Percentiles rank a stretch among this genome's conserved stretches.
These are phyloP conservation scores for Silene uniflora DNA, from an alignment of 148 eudicot species.

Conservation along the genomic window DNA sequence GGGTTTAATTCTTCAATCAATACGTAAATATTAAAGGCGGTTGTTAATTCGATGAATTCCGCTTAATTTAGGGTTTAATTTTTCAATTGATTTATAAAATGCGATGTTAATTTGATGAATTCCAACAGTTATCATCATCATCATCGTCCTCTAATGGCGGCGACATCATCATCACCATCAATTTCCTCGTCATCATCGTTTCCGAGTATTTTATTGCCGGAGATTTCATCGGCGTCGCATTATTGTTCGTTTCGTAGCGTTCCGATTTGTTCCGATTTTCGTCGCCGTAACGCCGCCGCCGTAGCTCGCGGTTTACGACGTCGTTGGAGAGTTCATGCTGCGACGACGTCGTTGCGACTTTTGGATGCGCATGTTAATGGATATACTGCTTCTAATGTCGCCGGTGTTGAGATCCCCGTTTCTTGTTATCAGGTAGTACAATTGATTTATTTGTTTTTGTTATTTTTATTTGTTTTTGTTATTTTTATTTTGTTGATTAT, in stretches of 20 bases:
- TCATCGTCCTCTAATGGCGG: background rate
- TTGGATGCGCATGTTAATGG: slow-evolving; percentile 38
- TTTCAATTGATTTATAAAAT: background rate
- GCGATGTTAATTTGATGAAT: background rate
- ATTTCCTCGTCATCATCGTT: background rate
- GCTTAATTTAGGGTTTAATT: background rate
- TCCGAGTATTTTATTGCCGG: background rate
- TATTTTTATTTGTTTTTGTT: background rate
- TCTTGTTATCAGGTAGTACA: slow-evolving; percentile 77
- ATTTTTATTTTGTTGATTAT: background rate
- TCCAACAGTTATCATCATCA: slow-evolving; percentile 1
- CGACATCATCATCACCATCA: background rate
- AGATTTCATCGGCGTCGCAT: background rate
- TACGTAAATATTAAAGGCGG: no score
- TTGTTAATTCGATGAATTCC: background rate
- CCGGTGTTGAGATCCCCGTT: slow-evolving; percentile 66
- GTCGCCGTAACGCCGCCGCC: slow-evolving; percentile 2
- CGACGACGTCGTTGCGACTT: slow-evolving; percentile 30
- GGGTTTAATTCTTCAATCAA: background rate
- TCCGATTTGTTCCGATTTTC: background rate
- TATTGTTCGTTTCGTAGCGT: background rate
- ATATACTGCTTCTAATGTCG: slow-evolving; percentile 24
- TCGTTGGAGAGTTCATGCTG: slow-evolving; percentile 23
- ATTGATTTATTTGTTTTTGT: background rate
- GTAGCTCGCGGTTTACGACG: background rate